phyloP scores from a whole-genome alignment of 805 yeast species.

The Metschnikowia borealis region DNA sequence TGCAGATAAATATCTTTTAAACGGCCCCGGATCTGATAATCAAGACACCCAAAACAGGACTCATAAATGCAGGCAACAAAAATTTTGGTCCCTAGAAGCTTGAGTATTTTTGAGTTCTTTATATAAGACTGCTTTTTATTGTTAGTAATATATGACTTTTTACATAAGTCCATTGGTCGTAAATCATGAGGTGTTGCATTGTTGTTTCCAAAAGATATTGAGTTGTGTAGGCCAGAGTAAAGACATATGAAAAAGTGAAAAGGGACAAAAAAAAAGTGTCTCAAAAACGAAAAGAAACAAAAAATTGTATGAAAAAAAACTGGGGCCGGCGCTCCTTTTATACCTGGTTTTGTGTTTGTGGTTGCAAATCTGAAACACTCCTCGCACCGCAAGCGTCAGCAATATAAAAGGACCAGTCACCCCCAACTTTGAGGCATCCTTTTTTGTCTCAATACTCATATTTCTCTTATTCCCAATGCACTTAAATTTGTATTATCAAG shows the following conservation, averaged over 20 bases:
- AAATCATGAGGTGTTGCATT: neutral
- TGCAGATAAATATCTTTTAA: neutral
- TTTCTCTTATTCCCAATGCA: too few relatives aligned
- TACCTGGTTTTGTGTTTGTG: neutral
- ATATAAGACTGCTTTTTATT: too few relatives aligned
- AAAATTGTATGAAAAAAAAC: neutral
- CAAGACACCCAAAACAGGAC: too few relatives aligned
- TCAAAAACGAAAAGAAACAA: too few relatives aligned
- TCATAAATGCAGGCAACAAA: too few relatives aligned
- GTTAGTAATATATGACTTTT: too few relatives aligned
- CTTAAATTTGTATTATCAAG: neutral
- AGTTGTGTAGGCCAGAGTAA: neutral
- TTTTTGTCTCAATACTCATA: neutral
- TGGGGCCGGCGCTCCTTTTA: neutral
- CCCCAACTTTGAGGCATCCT: neutral
- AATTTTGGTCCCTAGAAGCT: too few relatives aligned
- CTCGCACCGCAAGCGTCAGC: neutral
- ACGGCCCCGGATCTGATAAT: neutral
- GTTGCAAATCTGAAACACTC: neutral
- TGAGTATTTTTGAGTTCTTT: too few relatives aligned
- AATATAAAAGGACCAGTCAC: neutral
- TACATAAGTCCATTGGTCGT: too few relatives aligned
- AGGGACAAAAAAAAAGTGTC: neutral
- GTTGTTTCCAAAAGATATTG: neutral
- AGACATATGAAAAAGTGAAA: neutral